Conservation (phyloP, 2,329 filamentous ascomycete species). For the Diaporthe vexans region DNA sequence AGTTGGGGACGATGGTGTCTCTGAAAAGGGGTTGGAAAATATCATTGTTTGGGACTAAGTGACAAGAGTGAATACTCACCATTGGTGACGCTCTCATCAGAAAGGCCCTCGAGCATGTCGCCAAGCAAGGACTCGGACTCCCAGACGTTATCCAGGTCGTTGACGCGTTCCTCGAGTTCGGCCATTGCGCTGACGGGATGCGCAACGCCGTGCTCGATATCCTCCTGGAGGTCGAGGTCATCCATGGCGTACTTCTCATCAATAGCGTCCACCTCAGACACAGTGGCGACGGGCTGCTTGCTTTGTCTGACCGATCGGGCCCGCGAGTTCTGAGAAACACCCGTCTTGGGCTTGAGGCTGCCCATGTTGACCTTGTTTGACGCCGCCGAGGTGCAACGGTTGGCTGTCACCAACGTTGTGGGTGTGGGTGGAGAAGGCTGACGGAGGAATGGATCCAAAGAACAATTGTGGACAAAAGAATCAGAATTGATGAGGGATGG, state of each 20-base stretch:
- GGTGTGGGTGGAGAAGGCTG: not conserved
- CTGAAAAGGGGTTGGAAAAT: constrained; percentile 31
- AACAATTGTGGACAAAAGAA: not conserved
- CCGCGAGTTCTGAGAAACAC: constrained; percentile 1
- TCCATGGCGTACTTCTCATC: constrained; percentile 38
- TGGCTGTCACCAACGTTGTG: not conserved
- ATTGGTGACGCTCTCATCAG: constrained; percentile 62
- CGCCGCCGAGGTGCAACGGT: not conserved
- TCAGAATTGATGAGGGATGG: not conserved
- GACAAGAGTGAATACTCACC: constrained; percentile 53
- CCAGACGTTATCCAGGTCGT: constrained; percentile 69
- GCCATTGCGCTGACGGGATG: constrained; percentile 43
- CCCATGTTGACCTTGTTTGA: constrained; percentile 11
- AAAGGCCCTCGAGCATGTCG: constrained; percentile 71
- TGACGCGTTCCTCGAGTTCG: constrained; percentile 66
- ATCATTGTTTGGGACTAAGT: constrained; percentile 31
- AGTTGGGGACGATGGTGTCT: constrained; percentile 27
- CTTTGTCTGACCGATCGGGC: constrained; percentile 5
- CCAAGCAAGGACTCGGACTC: constrained; percentile 75
- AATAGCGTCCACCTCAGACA: constrained; percentile 39
- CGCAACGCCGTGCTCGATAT: constrained; percentile 43
- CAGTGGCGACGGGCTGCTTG: constrained; percentile 30
- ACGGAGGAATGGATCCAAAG: not conserved
- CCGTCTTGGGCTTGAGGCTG: constrained; percentile 20
- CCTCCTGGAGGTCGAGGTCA: constrained; percentile 40